Evolutionary conservation across 2,329 filamentous ascomycete genomes (phyloP).

Genomic region (Paecilomyces sp.): DNA sequence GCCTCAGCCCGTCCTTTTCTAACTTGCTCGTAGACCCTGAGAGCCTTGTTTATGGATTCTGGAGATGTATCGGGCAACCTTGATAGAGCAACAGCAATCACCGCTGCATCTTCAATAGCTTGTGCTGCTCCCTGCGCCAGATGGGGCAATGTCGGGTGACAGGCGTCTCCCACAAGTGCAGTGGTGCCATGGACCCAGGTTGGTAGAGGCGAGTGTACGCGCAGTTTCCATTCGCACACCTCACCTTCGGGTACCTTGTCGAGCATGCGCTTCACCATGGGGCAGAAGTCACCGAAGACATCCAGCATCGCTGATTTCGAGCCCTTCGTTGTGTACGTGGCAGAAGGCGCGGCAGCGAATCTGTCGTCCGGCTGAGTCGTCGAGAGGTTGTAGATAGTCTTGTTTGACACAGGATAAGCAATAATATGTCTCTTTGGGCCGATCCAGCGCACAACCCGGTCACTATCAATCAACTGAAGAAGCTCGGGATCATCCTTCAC

Average conservation of each 20-base stretch:
- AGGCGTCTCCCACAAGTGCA: constrained; percentile 53
- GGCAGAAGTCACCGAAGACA: constrained; percentile 55
- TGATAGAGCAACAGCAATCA: constrained; percentile 46
- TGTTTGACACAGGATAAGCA: constrained; percentile 57
- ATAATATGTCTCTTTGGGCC: constrained; percentile 62
- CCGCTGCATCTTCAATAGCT: constrained; percentile 57
- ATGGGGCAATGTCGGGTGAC: constrained; percentile 58
- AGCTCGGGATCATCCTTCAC: constrained; percentile 45
- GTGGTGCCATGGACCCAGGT: constrained; percentile 52
- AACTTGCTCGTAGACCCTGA: constrained; percentile 50
- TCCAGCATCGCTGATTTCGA: constrained; percentile 54
- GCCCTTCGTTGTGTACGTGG: constrained; percentile 58
- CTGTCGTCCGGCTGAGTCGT: constrained; percentile 56
- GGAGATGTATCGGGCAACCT: constrained; percentile 41
- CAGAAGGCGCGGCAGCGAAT: constrained; percentile 51
- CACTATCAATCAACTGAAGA: constrained; percentile 48
- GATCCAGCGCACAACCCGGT: constrained; percentile 57
- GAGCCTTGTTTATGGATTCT: constrained; percentile 44
- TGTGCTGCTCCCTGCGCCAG: constrained; percentile 59
- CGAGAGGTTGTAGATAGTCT: constrained; percentile 60
- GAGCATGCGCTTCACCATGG: constrained; percentile 54
- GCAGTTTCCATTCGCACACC: constrained; percentile 60
- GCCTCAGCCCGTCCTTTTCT: constrained; percentile 51
- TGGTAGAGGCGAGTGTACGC: constrained; percentile 54
- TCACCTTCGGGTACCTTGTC: constrained; percentile 57